These are phyloP conservation scores for Phytophthora cactorum DNA, from an alignment of 352 stramenopile species.

Conservation along the genomic window DNA sequence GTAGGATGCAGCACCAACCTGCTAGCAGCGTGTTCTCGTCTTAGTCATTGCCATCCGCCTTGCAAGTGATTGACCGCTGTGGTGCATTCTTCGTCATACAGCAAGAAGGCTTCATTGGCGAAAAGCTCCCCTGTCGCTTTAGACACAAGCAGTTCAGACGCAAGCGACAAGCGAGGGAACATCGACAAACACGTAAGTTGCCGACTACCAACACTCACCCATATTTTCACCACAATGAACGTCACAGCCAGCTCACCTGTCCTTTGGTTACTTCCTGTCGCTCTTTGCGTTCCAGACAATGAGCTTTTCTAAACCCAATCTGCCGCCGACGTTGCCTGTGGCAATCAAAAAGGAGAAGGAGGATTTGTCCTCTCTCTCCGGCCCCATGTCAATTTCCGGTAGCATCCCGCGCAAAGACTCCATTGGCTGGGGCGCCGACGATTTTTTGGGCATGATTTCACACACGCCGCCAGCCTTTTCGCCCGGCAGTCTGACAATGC, in stretches of 20 bases:
- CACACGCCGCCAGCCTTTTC: slow-evolving; percentile 93
- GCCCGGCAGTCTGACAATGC: slow-evolving; percentile 87
- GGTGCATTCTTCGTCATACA: slow-evolving; percentile 2
- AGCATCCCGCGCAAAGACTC: slow-evolving; percentile 76
- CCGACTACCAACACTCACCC: not conserved
- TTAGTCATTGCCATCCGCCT: no score
- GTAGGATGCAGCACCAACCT: not conserved
- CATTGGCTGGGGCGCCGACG: slow-evolving; percentile 83
- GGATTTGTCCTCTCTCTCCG: slow-evolving; percentile 26
- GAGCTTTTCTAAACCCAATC: slow-evolving; percentile 53
- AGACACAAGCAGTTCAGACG: slow-evolving; percentile 13
- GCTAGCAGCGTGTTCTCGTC: not conserved
- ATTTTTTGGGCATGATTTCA: slow-evolving; percentile 89
- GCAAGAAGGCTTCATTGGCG: slow-evolving; percentile 3
- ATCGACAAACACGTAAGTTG: slow-evolving; percentile 10
- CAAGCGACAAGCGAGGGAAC: not conserved
- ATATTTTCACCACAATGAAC: slow-evolving; percentile 3
- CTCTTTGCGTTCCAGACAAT: slow-evolving; percentile 25
- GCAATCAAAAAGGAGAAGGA: slow-evolving; percentile 76
- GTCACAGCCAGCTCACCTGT: not conserved
- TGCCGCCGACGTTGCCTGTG: slow-evolving; percentile 72
- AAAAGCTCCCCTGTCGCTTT: slow-evolving; percentile 35
- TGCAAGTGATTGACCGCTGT: slow-evolving; percentile 1
- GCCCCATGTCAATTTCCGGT: slow-evolving; percentile 42
- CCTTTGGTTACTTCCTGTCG: slow-evolving; percentile 9